Evolutionary conservation across 164 flowering plant genomes (phyloP).

Genomic region (Litsea cubeba): DNA sequence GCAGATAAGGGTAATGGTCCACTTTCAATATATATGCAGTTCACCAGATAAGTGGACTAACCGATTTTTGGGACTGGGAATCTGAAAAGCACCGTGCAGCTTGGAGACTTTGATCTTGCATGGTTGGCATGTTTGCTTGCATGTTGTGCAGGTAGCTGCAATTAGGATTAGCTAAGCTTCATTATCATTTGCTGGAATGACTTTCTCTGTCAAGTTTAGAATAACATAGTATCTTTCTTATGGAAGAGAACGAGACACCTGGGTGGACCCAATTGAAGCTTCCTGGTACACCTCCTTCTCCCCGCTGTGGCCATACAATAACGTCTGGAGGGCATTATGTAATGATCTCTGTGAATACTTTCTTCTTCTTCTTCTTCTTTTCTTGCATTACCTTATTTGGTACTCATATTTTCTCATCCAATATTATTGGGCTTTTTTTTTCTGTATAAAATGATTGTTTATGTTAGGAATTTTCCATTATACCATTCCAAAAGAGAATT

Average conservation of each 20-base stretch:
- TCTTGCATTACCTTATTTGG: neutral
- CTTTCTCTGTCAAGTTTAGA: slow-evolving; percentile 9
- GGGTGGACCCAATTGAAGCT: slow-evolving; percentile 99
- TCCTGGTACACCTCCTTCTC: slow-evolving; percentile 96
- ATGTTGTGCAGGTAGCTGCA: neutral
- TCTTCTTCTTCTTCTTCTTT: neutral
- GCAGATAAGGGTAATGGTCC: neutral
- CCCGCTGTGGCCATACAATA: slow-evolving; percentile 91
- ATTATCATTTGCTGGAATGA: neutral
- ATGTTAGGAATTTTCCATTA: too few species aligned
- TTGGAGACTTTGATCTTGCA: neutral
- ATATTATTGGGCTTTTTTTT: neutral
- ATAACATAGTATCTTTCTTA: slow-evolving; percentile 31
- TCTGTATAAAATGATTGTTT: too few species aligned
- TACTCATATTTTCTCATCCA: neutral
- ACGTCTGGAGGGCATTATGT: slow-evolving; percentile 89
- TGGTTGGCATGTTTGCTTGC: neutral
- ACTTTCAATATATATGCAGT: neutral
- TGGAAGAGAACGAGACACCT: slow-evolving; percentile 94
- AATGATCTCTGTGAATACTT: slow-evolving; percentile 21
- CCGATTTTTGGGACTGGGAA: too few species aligned
- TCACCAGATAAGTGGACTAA: neutral
- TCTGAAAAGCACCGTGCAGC: neutral
- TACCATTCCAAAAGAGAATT: too few species aligned
- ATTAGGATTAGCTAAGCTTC: neutral